Conservation (phyloP, 768 basidiomycete species). For the Macrolepiota fuliginosa region DNA sequence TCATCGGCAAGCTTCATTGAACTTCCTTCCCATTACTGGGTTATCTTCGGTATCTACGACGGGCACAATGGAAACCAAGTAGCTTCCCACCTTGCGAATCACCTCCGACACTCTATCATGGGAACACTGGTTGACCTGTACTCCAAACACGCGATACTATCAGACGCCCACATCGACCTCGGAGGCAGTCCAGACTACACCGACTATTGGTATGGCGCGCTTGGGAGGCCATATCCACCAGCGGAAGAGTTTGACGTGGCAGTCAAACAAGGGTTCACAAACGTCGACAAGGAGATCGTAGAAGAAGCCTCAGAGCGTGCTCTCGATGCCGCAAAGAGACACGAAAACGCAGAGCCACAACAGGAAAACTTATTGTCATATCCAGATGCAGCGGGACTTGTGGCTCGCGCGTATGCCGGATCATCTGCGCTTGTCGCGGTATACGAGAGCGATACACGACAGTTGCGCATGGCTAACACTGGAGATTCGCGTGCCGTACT, state of each 20-base stretch:
- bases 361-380: slow-evolving; percentile 19
- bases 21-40: slow-evolving; percentile 21
- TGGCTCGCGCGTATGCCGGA: slow-evolving; percentile 34
- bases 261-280: slow-evolving; percentile 34
- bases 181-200: not conserved
- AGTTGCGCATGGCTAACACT: slow-evolving; percentile 40
- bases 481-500: slow-evolving; percentile 51
- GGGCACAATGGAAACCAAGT: slow-evolving; percentile 32
- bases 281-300: slow-evolving; percentile 40
- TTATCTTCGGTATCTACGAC: slow-evolving; percentile 27
- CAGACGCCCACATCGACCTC: slow-evolving; percentile 15
- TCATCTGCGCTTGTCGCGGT: slow-evolving; percentile 44
- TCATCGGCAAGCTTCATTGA: slow-evolving; percentile 8
- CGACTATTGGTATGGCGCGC: slow-evolving; percentile 3
- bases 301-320: slow-evolving; percentile 27
- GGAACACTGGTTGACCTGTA: slow-evolving; percentile 24
- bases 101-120: slow-evolving; percentile 26
- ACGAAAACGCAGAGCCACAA: slow-evolving; percentile 8
- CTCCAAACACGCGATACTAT: slow-evolving; percentile 15
- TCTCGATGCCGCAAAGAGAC: slow-evolving; percentile 14
- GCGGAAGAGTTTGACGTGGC: slow-evolving; percentile 30
- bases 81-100: slow-evolving; percentile 27
- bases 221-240: slow-evolving; percentile 20
- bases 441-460: slow-evolving; percentile 37
- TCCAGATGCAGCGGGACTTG: slow-evolving; percentile 24